Evolutionary conservation across 2,329 filamentous ascomycete species (phyloP).

Genomic region (Colletotrichum aenigma): DNA sequence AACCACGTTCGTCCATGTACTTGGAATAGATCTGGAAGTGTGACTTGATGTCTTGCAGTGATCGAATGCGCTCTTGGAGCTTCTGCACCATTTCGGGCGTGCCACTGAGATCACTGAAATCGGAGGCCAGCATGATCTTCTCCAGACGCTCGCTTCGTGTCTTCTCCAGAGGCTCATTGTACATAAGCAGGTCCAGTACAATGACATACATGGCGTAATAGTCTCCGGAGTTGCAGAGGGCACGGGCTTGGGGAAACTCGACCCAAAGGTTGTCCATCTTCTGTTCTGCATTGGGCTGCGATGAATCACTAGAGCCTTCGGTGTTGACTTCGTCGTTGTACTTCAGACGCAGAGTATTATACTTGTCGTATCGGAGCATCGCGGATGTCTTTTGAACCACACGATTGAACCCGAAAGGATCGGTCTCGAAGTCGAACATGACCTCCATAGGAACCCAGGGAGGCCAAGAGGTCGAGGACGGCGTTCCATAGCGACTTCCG

Average conservation of each 20-base stretch:
- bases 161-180: slow-evolving; percentile 95
- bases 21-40: slow-evolving; percentile 94
- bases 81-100: slow-evolving; percentile 91
- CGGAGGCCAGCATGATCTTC: slow-evolving; percentile 98
- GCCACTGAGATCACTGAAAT: slow-evolving; percentile 95
- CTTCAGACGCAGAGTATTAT: slow-evolving; percentile 95
- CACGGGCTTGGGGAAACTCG: slow-evolving; percentile 91
- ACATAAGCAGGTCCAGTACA: slow-evolving; percentile 92
- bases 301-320: slow-evolving; percentile 56
- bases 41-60: slow-evolving; percentile 94
- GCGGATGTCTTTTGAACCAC: slow-evolving; percentile 97
- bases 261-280: slow-evolving; percentile 97
- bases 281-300: slow-evolving; percentile 66
- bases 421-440: slow-evolving; percentile 94
- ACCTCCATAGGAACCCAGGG: slow-evolving; percentile 98
- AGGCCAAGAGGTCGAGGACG: slow-evolving; percentile 87
- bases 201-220: slow-evolving; percentile 99
- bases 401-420: slow-evolving; percentile 96
- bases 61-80: slow-evolving; percentile 89
- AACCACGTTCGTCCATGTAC: slow-evolving; percentile 85
- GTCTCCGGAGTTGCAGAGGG: slow-evolving; percentile 95
- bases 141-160: slow-evolving; percentile 93
- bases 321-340: slow-evolving; percentile 92
- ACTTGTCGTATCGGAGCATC: slow-evolving; percentile 94
- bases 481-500: slow-evolving; percentile 88